Base-by-base conservation (phyloP, 2,329 filamentous ascomycete species). In the Phialocephala subalpina region DNA sequence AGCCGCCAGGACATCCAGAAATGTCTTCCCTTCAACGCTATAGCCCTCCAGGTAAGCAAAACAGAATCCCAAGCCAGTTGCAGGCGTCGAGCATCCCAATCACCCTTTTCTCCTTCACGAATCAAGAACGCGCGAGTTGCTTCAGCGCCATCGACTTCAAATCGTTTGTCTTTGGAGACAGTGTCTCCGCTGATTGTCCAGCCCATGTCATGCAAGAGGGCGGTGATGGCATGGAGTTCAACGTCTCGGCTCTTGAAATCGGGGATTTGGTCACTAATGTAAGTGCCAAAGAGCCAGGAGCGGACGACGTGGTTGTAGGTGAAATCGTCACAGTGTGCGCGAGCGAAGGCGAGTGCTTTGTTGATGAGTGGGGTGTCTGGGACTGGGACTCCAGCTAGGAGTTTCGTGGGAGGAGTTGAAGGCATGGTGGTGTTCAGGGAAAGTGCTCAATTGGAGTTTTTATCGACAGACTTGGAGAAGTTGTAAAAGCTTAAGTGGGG, bases 141-240 rank as follows among this genome's bases (percentile, higher is more conserved):
- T 62, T 81, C 78, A 9, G 82, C 83, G 16, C 82, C 80, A 69
- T 85, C 83, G 27, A 85, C 81, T 66, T 86, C 83, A 72, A 85
- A 85, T 22, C 58, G 78, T 33, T 80, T 81, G 72, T 84, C 81
- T 1, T 69, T 56, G 45, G 79, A 81, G 18, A 82, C 67, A 9
- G 81, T 63, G 36, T 74, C 70, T 16, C 75, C 73, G 2, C 73
- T 77, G 11, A 70, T 73, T 60, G 78, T 78, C 80, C 78, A 82
- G 18, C 81, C 81, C 0, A 82, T 70, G 52, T 82, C 80, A 65
- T 84, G 82, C 29, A 83, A 73, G 18, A 83, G 73, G 1, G 78
- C 73, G 1, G 77, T 75, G 2, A 83, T 68, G 8, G 77, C 78
- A 49, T 80, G 77, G 18, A 78, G 76, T 64, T 82, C 80, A 1